These are phyloP conservation scores for Dendrocalamus latiflorus DNA, from an alignment of 202 grass and related monocot genomes.

Conservation along the genomic window DNA sequence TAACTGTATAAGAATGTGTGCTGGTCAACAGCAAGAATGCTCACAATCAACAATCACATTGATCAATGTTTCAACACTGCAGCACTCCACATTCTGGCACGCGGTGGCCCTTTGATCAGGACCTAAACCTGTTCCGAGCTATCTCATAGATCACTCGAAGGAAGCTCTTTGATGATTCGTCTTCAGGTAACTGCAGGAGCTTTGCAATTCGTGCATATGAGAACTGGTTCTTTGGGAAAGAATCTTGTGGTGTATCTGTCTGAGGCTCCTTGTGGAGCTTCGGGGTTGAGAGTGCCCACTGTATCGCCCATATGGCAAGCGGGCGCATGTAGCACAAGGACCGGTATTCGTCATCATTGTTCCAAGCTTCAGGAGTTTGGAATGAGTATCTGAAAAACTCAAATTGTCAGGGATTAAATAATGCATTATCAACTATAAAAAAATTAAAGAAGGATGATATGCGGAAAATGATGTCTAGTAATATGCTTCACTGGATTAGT, in stretches of 20 bases:
- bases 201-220: constrained; percentile 65
- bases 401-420: not conserved
- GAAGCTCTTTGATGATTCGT: constrained; percentile 57
- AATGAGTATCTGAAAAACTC: constrained; percentile 65
- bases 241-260: constrained; percentile 32
- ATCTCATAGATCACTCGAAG: constrained; percentile 79
- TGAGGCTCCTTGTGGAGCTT: constrained; percentile 47
- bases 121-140: constrained; percentile 37
- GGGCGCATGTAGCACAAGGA: constrained; percentile 97
- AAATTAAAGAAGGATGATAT: not conserved
- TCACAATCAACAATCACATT: too few relatives aligned
- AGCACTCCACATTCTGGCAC: too few relatives aligned
- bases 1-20: too few relatives aligned
- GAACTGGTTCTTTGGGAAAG: constrained; percentile 41
- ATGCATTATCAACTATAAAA: not conserved
- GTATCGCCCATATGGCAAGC: constrained; percentile 89
- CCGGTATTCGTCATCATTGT: constrained; percentile 73
- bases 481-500: not conserved
- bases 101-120: too few relatives aligned
- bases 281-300: constrained; percentile 73
- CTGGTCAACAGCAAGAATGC: too few relatives aligned
- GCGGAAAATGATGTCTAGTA: not conserved
- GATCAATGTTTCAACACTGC: too few relatives aligned
- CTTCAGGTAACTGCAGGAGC: constrained; percentile 73
- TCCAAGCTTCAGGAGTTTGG: constrained; percentile 98